phyloP scores from a whole-genome alignment of 208 protist species.

The Trypanosoma lewisi region DNA sequence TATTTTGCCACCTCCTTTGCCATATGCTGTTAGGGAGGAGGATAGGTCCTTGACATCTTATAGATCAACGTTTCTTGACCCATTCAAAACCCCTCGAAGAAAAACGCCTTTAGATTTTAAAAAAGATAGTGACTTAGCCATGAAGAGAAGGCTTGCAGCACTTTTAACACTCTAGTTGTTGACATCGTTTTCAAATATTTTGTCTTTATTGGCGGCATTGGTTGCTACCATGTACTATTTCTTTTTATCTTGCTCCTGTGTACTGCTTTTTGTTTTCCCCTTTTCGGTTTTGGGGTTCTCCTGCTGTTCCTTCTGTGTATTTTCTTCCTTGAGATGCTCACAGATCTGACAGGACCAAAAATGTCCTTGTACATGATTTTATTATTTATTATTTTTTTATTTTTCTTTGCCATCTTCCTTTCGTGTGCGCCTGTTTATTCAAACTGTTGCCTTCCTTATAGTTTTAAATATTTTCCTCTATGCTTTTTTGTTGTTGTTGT shows the following conservation, averaged over 20 bases:
- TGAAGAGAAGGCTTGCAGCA: slow-evolving; percentile 19
- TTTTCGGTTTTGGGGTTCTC: too few species aligned
- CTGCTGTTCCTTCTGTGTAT: too few species aligned
- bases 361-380: too few species aligned
- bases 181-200: slow-evolving; percentile 12
- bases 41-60: neutral
- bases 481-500: slow-evolving; percentile 8
- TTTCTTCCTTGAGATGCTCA: too few species aligned
- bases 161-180: slow-evolving; percentile 14
- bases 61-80: slow-evolving; percentile 2
- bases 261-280: too few species aligned
- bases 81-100: slow-evolving; percentile 12
- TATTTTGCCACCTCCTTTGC: neutral
- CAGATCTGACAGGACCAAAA: too few species aligned
- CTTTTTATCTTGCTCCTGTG: too few species aligned
- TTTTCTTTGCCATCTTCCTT: too few species aligned
- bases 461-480: slow-evolving; percentile 7
- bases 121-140: slow-evolving; percentile 22
- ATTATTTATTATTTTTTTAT: too few species aligned
- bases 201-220: slow-evolving; percentile 15
- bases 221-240: too few species aligned
- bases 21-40: neutral
- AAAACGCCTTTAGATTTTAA: slow-evolving; percentile 4
- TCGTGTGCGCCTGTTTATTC: too few species aligned
- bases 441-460: too few species aligned